Evolutionary conservation across 2,329 filamentous ascomycete genomes (phyloP), one percentile per base, ranked within the genome.

Genomic region (Botrytis fragariae): DNA sequence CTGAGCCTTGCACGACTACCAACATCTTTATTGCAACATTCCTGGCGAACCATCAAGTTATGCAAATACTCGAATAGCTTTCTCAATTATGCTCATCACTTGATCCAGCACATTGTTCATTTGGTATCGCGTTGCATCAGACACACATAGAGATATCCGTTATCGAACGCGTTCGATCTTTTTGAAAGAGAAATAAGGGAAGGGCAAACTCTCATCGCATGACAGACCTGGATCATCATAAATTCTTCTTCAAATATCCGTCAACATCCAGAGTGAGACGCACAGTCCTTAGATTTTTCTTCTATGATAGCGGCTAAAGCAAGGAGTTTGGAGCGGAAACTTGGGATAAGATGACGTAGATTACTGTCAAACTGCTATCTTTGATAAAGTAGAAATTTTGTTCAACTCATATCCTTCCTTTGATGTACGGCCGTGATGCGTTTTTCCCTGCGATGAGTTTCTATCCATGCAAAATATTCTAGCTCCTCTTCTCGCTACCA

Each of bases 181-280:
- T 1, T 6, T 1, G 0, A 51, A 7, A 51, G 10, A n/a, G 4
- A 51, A 25, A 18, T 0, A 25, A n/a, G 48, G 48, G 25, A 1
- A 14, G 4, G 25, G 10, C 0, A 10, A n/a, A n/a, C 10, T 51
- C 22, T 14, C 25, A 48, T 48, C 20, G 9, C 20, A 48, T 22
- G 4, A 9, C 2, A 1, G 20, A 4, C 20, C 3, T 0, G 2
- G 48, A 51, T 14, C 0, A 51, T n/a, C 0, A 4, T 25, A 57
- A 14, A 32, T 29, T 57, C 25, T 20, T 4, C 4, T 57, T 18
- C 14, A 57, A 14, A 7, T 18, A n/a, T 2, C 1, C 18, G 0
- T 57, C n/a, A 29, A 7, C 4, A 7, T 5, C 6, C 10, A 18
- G 14, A 29, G 4, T 29, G 12, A 57, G 51, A 57, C 12, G 6